Evolutionary conservation across 306 rosid species (phyloP), one percentile per base, ranked within the genome.

Genomic region (Crotalaria pallida): DNA sequence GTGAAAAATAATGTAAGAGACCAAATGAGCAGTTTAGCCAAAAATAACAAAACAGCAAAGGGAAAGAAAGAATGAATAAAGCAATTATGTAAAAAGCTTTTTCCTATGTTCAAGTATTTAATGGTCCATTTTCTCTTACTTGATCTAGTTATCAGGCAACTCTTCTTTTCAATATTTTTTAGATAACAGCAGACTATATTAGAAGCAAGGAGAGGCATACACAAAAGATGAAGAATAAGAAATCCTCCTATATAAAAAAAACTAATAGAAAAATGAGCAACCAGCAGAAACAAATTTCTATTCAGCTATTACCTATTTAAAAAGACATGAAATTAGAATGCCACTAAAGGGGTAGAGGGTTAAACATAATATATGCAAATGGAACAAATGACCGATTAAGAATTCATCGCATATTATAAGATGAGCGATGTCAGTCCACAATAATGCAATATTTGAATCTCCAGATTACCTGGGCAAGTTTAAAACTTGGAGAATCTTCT

Each of bases 381-480:
- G 17, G 57, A 11, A 6, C 51, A 19, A 71, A 27, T 22, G n/a
- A n/a, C 12, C 49, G 24, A 29, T 43, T 50, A 59, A 65, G 57
- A 50, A 44, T 33, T 23, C 1, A 8, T 45, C 26, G 77, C 73
- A 62, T 67, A 48, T 57, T 50, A 23, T 55, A 49, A 33, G 38
- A 66, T 22, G 24, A 81, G 57, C 67, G 38, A 23, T 69, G 26
- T 68, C 62, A 40, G 33, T 65, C 62, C 26, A 55, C 44, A 60
- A 52, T 55, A 61, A 67, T 17, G 61, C 26, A 45, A 18, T 21
- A 21, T 51, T 59, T 15, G 74, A 56, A 66, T 67, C 52, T 19
- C 74, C 56, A 31, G 23, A 64, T 71, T 85, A 94, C 98, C 97
- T 90, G 98, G 23, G 97, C 98, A 87, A 90, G 92, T 85, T 94